Conservation (phyloP, 164 flowering plant genomes). For the Magnolia changhungtana region DNA sequence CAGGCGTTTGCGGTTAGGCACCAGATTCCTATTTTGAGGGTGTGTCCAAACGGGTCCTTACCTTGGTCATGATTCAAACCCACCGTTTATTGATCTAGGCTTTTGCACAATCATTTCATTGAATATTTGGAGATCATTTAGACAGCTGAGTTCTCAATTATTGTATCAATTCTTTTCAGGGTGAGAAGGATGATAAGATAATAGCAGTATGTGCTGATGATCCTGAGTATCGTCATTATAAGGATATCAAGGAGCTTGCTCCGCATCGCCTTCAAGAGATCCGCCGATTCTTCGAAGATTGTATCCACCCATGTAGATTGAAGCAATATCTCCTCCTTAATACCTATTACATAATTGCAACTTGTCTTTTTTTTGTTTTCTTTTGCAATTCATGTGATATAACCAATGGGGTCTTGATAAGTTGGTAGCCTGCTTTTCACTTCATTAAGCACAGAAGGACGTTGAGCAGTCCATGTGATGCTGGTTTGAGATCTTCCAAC, state of each 20-base stretch:
- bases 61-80: too few relatives aligned
- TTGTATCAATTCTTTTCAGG: constrained; percentile 35
- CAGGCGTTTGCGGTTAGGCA: too few relatives aligned
- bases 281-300: constrained; percentile 91
- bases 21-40: too few relatives aligned
- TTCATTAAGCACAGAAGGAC: too few relatives aligned
- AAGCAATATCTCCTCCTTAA: neutral
- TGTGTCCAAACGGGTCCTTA: too few relatives aligned
- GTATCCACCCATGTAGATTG: constrained; percentile 45
- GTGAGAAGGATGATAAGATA: constrained; percentile 87
- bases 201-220: constrained; percentile 91
- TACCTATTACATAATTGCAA: neutral
- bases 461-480: too few relatives aligned
- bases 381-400: neutral
- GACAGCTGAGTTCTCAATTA: neutral
- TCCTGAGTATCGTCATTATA: constrained; percentile 86
- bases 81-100: neutral
- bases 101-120: neutral
- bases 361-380: neutral
- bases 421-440: too few relatives aligned
- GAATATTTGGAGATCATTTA: neutral
- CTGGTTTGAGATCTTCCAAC: too few relatives aligned
- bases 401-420: neutral
- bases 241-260: constrained; percentile 74
- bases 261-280: constrained; percentile 92